Conservation (phyloP, 345 rosid species). For the Salix udensis region DNA sequence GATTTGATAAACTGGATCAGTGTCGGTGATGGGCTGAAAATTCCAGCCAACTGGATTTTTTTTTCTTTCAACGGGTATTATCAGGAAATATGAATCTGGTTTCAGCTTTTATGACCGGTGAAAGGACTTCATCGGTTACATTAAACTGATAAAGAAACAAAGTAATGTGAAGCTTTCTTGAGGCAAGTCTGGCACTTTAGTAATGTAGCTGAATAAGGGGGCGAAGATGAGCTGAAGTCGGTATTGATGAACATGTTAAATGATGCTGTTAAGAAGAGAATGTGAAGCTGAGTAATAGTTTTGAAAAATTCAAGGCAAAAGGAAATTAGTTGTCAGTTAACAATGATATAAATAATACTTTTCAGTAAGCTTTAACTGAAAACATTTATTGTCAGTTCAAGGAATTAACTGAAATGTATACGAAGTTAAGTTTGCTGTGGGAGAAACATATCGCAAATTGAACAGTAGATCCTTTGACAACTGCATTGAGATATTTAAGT, state of each 20-base stretch:
- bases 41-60: too few relatives aligned
- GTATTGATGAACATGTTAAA: not conserved
- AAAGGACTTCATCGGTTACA: not conserved
- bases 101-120: not conserved
- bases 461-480: not conserved
- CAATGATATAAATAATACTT: not conserved
- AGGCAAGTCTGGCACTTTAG: not conserved
- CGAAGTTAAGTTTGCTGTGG: not conserved
- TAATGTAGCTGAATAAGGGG: not conserved
- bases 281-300: not conserved
- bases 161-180: not conserved
- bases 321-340: not conserved
- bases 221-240: not conserved
- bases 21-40: too few relatives aligned
- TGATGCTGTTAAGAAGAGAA: not conserved
- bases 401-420: not conserved
- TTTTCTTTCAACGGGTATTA: too few relatives aligned
- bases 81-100: not conserved
- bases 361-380: not conserved
- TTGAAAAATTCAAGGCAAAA: not conserved
- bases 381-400: not conserved
- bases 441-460: not conserved
- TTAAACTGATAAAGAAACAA: not conserved
- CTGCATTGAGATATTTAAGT: constrained; percentile 3
- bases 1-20: too few relatives aligned